Evolutionary conservation across 2,329 filamentous ascomycete species (phyloP), one percentile per base, ranked within the genome.

Genomic region (Ophiostoma australiae): DNA sequence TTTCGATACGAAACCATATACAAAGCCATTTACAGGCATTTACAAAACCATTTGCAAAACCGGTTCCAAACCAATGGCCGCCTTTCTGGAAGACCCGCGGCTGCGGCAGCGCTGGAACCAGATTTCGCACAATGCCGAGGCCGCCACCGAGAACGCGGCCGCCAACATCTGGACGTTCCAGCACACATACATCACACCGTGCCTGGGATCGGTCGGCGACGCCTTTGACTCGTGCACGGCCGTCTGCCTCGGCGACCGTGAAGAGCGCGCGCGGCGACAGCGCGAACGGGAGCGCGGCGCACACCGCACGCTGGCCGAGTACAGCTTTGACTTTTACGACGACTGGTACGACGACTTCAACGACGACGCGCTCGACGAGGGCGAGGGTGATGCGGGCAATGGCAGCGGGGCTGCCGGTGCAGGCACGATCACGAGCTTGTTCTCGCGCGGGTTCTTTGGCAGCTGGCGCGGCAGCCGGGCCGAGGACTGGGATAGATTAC

Each of bases 321-420:
- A 91, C 76, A 94, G 88, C 77, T 98, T 98, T 78, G 94, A 97
- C 79, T 98, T 98, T 79, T 98, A 98, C 82, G 94, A 97, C 80
- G 94, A 97, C 80, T 98, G 94, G 94, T 93, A 97, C 73, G 84
- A 86, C 70, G 85, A 87, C 68, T 82, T 84, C 68, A 79, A 87
- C 69, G 82, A 84, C 70, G 80, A 81, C 20, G 76, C 71, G 23
- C 70, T 73, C n/a, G 71, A 69, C 1, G 94, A 97, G 79, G 97
- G 93, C 93, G 27, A 31, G 27, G 92, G 97, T 72, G 83, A 85
- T 68, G 84, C 37, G 44, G 70, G 33, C 15, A 52, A 44, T 3
- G 23, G 17, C 4, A 27, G 58, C 11, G 66, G 23, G 3, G 68
- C 27, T 0, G 58, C 35, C 0, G 70, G 86, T 61, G 81, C 84